Evolutionary conservation across 208 protist species (phyloP).

Genomic region (Naegleria gruberi): DNA sequence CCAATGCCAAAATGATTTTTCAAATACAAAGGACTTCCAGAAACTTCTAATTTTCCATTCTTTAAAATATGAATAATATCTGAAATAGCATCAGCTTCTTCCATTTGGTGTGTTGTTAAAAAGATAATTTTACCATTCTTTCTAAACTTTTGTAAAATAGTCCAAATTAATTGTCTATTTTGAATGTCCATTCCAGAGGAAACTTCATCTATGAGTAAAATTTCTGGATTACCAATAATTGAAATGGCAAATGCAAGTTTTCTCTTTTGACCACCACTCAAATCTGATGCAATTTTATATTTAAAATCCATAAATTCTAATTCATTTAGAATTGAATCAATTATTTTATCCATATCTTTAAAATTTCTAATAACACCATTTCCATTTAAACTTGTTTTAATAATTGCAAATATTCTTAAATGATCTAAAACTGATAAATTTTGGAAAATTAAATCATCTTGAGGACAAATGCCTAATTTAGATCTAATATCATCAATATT

Average conservation of each 20-base stretch:
- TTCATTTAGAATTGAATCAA: not conserved
- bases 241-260: constrained; percentile 57
- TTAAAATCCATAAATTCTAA: not conserved
- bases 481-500: constrained; percentile 33
- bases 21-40: constrained; percentile 45
- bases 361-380: not conserved
- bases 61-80: constrained; percentile 34
- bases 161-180: constrained; percentile 45
- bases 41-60: constrained; percentile 25
- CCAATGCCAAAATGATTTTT: constrained; percentile 43
- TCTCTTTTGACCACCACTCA: constrained; percentile 60
- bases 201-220: constrained; percentile 67
- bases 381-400: constrained; percentile 23
- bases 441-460: constrained; percentile 41
- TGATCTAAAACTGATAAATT: constrained; percentile 35
- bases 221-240: constrained; percentile 48
- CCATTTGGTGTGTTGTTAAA: constrained; percentile 48
- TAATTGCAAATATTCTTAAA: constrained; percentile 31
- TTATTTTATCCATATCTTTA: too few species aligned
- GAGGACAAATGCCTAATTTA: constrained; percentile 35
- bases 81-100: constrained; percentile 35
- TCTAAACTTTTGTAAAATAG: constrained; percentile 26
- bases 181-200: constrained; percentile 48
- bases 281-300: not conserved
- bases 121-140: constrained; percentile 35